Conservation (phyloP, 2,329 filamentous ascomycete genomes). For the Cladobotryum mycophilum region DNA sequence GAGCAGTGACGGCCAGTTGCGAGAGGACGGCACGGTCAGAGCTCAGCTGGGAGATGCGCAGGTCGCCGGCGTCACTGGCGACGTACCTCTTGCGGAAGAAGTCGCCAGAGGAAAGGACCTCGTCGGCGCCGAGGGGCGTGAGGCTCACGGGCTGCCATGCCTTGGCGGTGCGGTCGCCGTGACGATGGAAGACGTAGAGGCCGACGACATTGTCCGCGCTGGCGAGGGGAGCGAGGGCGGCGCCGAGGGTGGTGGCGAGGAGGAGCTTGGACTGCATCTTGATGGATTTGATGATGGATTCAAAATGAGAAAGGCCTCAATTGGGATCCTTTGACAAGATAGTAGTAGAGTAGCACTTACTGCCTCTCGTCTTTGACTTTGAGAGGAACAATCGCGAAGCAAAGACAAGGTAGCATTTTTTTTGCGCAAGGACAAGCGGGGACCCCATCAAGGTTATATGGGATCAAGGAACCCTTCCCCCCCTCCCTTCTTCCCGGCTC, state of each 20-base stretch:
- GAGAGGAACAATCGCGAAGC: not conserved
- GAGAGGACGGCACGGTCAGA: constrained; percentile 57
- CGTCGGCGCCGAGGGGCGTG: constrained; percentile 70
- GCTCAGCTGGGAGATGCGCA: constrained; percentile 59
- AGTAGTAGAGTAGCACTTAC: no score
- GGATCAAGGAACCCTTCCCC: no score
- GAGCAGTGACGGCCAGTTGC: constrained; percentile 67
- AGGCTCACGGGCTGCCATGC: constrained; percentile 62
- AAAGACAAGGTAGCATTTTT: not conserved
- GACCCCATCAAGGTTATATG: no score
- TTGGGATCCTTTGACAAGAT: no score
- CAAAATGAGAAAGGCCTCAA: no score
- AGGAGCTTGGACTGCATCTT: constrained; percentile 36
- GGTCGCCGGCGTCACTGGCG: constrained; percentile 43
- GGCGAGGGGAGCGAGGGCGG: constrained; percentile 34
- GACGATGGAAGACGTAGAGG: constrained; percentile 80
- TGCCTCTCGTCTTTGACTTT: not conserved
- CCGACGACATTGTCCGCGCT: constrained; percentile 66
- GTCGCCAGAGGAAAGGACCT: constrained; percentile 65
- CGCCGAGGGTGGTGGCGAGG: constrained; percentile 21
- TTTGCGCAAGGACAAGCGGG: not conserved
- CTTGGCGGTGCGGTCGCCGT: constrained; percentile 84
- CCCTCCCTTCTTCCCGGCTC: no score
- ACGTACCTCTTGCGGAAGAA: constrained; percentile 78
- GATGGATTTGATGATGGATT: not conserved